Evolutionary conservation across 805 yeast species (phyloP).

Genomic region (Candida golubevii): DNA sequence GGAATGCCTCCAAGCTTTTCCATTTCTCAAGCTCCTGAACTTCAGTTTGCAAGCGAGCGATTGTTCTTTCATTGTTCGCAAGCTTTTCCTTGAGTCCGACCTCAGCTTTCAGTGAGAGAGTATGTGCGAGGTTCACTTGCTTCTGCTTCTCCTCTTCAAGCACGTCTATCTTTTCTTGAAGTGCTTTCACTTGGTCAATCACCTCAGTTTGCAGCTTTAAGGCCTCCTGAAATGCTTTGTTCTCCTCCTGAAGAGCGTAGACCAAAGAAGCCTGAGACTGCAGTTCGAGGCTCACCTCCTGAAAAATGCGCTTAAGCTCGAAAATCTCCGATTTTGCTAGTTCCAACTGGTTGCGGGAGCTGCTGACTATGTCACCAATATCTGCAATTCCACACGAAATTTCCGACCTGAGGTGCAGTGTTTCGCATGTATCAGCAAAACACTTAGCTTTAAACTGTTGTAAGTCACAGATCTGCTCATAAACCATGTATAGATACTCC

Average conservation of each 20-base stretch:
- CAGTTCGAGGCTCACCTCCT: conserved; percentile 1
- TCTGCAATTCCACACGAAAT: conserved; percentile 7
- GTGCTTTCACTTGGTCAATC: neutral
- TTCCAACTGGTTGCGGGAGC: conserved; percentile 1
- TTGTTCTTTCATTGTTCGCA: neutral
- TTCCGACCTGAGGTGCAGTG: conserved; percentile 5
- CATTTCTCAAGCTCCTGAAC: neutral
- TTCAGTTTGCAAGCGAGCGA: neutral
- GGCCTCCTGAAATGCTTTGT: neutral
- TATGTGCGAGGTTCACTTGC: neutral
- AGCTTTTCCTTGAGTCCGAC: neutral
- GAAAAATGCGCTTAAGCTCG: conserved; percentile 4
- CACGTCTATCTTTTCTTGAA: neutral
- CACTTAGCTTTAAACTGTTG: conserved; percentile 2
- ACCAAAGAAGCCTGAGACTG: neutral
- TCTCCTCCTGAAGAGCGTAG: neutral
- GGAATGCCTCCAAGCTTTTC: neutral
- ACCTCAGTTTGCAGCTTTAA: too few species aligned
- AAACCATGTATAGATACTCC: conserved; percentile 4
- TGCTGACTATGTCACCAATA: conserved; percentile 2
- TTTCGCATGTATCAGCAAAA: neutral
- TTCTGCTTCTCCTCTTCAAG: neutral
- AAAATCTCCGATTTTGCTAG: conserved; percentile 1
- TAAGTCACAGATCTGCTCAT: conserved; percentile 6
- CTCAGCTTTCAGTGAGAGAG: neutral